A percentile compares a stretch with the other conserved stretches of the same genome.
Conservation (phyloP, 2,329 filamentous ascomycete species). For the Fusarium heterosporum region DNA sequence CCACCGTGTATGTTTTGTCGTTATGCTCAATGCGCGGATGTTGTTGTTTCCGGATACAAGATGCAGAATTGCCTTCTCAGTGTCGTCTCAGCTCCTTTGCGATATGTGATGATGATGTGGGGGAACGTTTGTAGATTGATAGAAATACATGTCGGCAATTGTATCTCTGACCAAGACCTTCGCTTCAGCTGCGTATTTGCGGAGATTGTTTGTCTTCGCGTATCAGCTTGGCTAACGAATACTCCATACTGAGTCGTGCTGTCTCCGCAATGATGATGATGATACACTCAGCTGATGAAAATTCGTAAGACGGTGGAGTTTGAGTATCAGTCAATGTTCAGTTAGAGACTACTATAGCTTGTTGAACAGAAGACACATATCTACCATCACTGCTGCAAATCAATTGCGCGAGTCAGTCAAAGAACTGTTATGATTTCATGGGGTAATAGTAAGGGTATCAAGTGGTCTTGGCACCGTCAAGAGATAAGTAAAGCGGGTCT, state of each 20-base stretch:
- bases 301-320: no score
- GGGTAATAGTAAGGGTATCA: background rate
- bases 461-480: background rate
- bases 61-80: background rate
- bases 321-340: no score
- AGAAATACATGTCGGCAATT: background rate
- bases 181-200: background rate
- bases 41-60: background rate
- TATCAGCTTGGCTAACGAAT: background rate
- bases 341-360: no score
- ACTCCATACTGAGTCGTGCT: background rate
- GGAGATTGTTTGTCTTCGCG: background rate
- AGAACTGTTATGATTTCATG: background rate
- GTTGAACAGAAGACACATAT: no score
- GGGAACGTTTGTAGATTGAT: background rate
- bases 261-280: background rate
- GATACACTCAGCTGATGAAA: no score
- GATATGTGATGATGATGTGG: background rate
- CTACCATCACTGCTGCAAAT: no score
- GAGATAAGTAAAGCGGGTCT: background rate
- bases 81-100: background rate
- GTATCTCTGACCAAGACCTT: background rate
- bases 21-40: conserved; percentile 15
- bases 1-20: conserved; percentile 12
- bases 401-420: background rate